Conservation (phyloP, 306 rosid species). For the Quercus mongolica region DNA sequence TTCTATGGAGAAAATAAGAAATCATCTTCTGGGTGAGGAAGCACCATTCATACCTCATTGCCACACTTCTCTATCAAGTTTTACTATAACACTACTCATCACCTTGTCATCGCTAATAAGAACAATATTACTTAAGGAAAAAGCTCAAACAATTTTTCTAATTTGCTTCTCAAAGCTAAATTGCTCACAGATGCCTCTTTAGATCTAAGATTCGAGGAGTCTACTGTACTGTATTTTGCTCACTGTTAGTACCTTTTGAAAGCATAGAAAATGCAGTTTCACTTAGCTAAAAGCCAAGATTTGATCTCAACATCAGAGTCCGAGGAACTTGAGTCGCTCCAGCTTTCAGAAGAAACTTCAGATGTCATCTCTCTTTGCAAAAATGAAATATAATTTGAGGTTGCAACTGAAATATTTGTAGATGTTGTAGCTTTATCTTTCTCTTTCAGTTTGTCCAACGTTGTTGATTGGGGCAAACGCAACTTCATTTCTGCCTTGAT, state of each 20-base stretch:
- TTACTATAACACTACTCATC: too few species aligned
- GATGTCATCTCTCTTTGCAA: constrained; percentile 6
- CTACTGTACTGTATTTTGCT: neutral
- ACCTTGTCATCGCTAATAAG: neutral
- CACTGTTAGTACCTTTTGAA: neutral
- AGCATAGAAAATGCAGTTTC: neutral
- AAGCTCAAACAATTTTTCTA: neutral
- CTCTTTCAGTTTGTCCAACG: neutral
- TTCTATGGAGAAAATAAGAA: too few species aligned
- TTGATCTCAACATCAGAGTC: constrained; percentile 29
- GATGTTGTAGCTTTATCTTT: constrained; percentile 21
- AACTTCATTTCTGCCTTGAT: constrained; percentile 12
- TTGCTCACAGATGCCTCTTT: neutral
- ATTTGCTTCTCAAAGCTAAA: neutral
- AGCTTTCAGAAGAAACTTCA: constrained; percentile 44
- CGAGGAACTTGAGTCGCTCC: constrained; percentile 38
- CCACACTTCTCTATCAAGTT: too few species aligned
- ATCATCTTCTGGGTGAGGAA: too few species aligned
- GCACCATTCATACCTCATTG: too few species aligned
- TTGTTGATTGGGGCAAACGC: constrained; percentile 3
- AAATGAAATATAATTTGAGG: constrained; percentile 2
- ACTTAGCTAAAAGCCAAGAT: neutral
- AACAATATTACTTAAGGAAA: neutral
- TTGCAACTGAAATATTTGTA: neutral
- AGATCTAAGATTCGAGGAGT: neutral